These are phyloP conservation scores for Leishmania braziliensis DNA, from an alignment of 208 protist genomes.

Conservation along the genomic window DNA sequence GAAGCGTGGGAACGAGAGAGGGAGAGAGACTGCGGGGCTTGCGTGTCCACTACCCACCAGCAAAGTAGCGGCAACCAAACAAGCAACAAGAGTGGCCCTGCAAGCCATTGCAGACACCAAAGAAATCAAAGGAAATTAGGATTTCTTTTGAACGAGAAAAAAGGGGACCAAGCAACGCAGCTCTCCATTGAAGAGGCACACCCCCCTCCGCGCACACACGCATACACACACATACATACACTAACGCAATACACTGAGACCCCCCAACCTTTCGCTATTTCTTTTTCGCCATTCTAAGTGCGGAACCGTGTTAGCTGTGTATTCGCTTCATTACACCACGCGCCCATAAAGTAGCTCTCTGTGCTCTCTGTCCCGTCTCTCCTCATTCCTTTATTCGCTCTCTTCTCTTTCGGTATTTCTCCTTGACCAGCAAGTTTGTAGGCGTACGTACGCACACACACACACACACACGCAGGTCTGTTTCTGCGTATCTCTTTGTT, in stretches of 20 bases:
- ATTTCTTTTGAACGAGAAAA: no score
- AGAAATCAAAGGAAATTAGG: not conserved
- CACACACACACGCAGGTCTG: not conserved
- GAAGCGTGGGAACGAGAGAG: not conserved
- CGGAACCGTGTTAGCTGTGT: not conserved
- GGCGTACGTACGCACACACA: not conserved
- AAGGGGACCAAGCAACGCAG: not conserved
- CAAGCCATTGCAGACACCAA: not conserved
- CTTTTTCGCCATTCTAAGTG: not conserved
- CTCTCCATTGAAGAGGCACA: not conserved
- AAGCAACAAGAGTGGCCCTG: no score
- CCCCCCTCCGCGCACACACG: not conserved
- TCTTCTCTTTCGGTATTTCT: not conserved
- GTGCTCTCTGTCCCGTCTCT: not conserved
- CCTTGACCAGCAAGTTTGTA: not conserved
- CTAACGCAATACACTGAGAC: not conserved
- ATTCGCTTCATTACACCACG: not conserved
- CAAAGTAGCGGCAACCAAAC: no score
- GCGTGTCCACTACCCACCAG: not conserved
- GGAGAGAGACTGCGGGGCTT: not conserved
- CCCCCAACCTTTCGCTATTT: not conserved
- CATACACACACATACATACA: not conserved
- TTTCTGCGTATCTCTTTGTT: no score
- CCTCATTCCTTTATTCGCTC: not conserved
- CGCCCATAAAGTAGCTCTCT: not conserved